These are phyloP conservation scores for grape (Vitis vinifera) DNA, from an alignment of 164 flowering plant species.

Conservation along the genomic window ASM3070453v1 NC_081810.1:35001-35500, in stretches of 20 bases:
- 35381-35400: constrained; percentile 45
- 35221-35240: constrained; percentile 47
- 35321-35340: constrained; percentile 71
- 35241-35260: constrained; percentile 49
- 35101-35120: constrained; percentile 73
- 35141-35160: constrained; percentile 34
- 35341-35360: constrained; percentile 56
- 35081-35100: constrained; percentile 62
- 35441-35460: constrained; percentile 47
- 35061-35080: constrained; percentile 52
- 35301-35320: constrained; percentile 48
- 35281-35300: constrained; percentile 28
- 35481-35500: constrained; percentile 58
- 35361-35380: constrained; percentile 50
- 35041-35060: constrained; percentile 43
- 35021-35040: constrained; percentile 41
- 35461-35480: constrained; percentile 51
- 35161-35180: constrained; percentile 41
- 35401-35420: constrained; percentile 68
- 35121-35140: constrained; percentile 62
- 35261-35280: constrained; percentile 42
- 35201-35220: constrained; percentile 73
- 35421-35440: constrained; percentile 49
- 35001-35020: constrained; percentile 47
- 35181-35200: constrained; percentile 45